Base-by-base conservation (phyloP, 768 basidiomycete genomes). In the Boletus sensibilis region DNA sequence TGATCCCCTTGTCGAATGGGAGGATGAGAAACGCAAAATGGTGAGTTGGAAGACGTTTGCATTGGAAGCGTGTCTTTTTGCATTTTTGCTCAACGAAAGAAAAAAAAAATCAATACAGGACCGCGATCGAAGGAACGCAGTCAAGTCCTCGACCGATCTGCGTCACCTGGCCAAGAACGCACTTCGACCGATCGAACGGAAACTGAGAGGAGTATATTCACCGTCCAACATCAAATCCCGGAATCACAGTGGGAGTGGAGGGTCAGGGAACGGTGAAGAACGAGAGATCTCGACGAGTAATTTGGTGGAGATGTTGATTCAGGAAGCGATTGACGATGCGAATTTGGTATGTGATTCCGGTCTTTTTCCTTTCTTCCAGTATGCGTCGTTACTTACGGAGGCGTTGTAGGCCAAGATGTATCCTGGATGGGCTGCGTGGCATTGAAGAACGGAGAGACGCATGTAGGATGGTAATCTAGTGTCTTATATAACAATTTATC, bases 1-100 rank as follows among this genome's bases (percentile, higher is more conserved):
- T 64, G 97, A 99, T 70, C 97, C 97, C 1, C 80, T 99, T 3
- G 88, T 95, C 33, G 96, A 98, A 71, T 98, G 94, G 92, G 89
- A 92, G 58, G 87, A 92, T 41, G 86, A 90, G 68, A 86, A 84
- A 58, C 81, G 85, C 14, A 87, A 83, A 65, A 73, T 84, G 68
- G 84, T 86, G 57, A 25, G 77, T 59, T 27, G 10, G 4, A 13
- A 8, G 5, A 16, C 2, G 11, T 13, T 18, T 37, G 16, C 3
- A n/a, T 45, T 25, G 5, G 18, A 2, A 6, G 39, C 10, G n/a
- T 39, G n/a, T n/a, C n/a, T 6, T 25, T 31, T 39, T 16, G 18
- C 13, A 14, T 39, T 23, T 21, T 34, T 10, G 38, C 20, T 21
- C n/a, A 3, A 54, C 38, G 23, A n/a, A n/a, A n/a, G n/a, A n/a